phyloP scores from a whole-genome alignment of 2,329 filamentous ascomycete species.

The Cladosporium colombiae region DNA sequence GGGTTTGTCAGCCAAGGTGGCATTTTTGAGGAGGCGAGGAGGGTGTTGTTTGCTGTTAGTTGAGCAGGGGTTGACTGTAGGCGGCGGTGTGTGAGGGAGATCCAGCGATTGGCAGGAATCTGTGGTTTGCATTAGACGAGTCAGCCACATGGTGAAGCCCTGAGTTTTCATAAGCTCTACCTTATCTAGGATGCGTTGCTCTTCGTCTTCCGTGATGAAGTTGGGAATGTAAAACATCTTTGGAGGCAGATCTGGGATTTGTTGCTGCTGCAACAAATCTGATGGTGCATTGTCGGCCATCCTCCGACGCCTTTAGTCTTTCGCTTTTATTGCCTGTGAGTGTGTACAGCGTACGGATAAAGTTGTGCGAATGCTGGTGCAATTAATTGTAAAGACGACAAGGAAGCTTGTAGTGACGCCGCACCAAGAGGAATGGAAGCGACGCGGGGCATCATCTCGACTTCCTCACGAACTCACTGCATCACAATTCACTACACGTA shows the following conservation, averaged over 20 bases:
- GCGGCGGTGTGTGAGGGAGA: conserved; percentile 80
- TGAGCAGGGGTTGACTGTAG: conserved; percentile 89
- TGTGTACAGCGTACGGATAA: background rate
- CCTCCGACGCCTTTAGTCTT: background rate
- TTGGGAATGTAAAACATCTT: conserved; percentile 81
- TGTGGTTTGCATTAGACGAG: conserved; percentile 27
- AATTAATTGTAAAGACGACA: background rate
- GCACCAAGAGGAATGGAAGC: background rate
- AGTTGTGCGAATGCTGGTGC: background rate
- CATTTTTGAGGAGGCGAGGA: conserved; percentile 66
- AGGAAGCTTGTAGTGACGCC: background rate
- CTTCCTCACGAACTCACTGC: background rate
- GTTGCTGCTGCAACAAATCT: conserved; percentile 21
- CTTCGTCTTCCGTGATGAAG: conserved; percentile 78
- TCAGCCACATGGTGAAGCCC: too few relatives aligned
- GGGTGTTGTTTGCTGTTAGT: conserved; percentile 70
- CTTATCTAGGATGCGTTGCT: conserved; percentile 69
- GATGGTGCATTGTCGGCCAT: background rate
- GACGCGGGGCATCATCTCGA: conserved; percentile 5
- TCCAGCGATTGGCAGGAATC: conserved; percentile 67
- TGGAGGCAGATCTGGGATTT: conserved; percentile 53
- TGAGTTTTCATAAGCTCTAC: conserved; percentile 45
- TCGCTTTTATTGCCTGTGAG: background rate
- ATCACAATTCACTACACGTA: background rate
- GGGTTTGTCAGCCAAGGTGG: conserved; percentile 74